Evolutionary conservation across 768 basidiomycete genomes (phyloP).

Genomic region (Fistulinella prunicolor): DNA sequence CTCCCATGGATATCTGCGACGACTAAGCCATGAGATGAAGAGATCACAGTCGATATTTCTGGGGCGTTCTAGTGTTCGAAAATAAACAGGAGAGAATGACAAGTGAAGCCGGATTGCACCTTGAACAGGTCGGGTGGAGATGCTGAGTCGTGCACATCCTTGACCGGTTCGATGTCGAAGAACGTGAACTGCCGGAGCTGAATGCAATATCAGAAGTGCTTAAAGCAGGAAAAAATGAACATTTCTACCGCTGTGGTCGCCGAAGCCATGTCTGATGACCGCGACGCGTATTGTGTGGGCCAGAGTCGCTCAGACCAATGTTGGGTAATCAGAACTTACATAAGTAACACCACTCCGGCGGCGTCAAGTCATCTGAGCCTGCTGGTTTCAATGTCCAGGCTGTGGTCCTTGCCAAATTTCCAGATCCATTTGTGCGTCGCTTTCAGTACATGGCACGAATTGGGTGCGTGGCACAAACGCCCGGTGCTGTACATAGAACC

Average conservation of each 20-base stretch:
- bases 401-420: too few relatives aligned
- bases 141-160: slow-evolving; percentile 73
- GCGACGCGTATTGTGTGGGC: too few relatives aligned
- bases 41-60: slow-evolving; percentile 70
- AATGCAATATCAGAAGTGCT: slow-evolving; percentile 6
- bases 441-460: too few relatives aligned
- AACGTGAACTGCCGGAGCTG: slow-evolving; percentile 91
- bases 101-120: slow-evolving; percentile 35
- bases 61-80: slow-evolving; percentile 44
- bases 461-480: too few relatives aligned
- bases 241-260: slow-evolving; percentile 21
- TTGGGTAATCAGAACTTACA: too few relatives aligned
- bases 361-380: too few relatives aligned
- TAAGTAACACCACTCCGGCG: too few relatives aligned
- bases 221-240: not conserved
- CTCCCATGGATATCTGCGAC: slow-evolving; percentile 87
- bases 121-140: slow-evolving; percentile 78
- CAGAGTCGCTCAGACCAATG: too few relatives aligned
- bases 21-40: slow-evolving; percentile 64
- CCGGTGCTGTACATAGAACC: too few relatives aligned
- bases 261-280: slow-evolving; percentile 11
- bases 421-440: too few relatives aligned
- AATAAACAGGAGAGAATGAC: slow-evolving; percentile 1
- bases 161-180: slow-evolving; percentile 77
- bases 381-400: too few relatives aligned